Percentiles rank a stretch among this genome's conserved stretches.
These are phyloP conservation scores for Colletotrichum orchidophilum DNA, from an alignment of 2,329 filamentous ascomycete species.

Conservation along the genomic window DNA sequence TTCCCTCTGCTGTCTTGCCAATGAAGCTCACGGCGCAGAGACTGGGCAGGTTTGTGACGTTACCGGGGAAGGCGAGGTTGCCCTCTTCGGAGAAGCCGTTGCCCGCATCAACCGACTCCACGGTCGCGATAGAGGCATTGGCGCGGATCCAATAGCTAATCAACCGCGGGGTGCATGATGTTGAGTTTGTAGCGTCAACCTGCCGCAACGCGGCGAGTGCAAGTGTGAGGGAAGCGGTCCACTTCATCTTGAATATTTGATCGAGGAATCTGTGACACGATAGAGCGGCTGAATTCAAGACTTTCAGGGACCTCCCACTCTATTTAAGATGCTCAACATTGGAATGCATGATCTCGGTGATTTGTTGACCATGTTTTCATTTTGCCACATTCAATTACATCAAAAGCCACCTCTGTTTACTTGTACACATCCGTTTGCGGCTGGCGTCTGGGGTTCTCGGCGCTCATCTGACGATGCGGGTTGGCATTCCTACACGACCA, in stretches of 20 bases:
- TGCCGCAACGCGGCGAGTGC: constrained; percentile 10
- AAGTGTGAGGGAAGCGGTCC: constrained; percentile 7
- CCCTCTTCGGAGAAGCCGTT: constrained; percentile 37
- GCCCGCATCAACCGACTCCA: constrained; percentile 34
- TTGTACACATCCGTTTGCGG: not conserved
- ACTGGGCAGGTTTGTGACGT: constrained; percentile 42
- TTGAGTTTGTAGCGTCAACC: constrained; percentile 17
- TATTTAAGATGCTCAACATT: not conserved
- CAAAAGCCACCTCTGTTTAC: not conserved
- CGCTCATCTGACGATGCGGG: not conserved
- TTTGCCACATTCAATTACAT: not conserved
- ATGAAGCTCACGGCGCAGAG: constrained; percentile 45
- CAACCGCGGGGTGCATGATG: constrained; percentile 9
- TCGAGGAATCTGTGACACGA: not conserved
- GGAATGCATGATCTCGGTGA: not conserved
- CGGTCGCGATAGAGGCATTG: constrained; percentile 27
- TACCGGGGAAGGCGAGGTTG: constrained; percentile 38
- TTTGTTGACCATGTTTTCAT: constrained; percentile 3
- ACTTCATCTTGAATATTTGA: constrained; percentile 1
- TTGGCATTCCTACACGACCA: constrained; percentile 13
- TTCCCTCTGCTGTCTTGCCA: constrained; percentile 37
- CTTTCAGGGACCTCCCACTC: not conserved
- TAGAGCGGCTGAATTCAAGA: not conserved
- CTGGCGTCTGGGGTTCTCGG: not conserved
- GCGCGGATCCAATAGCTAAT: constrained; percentile 28